Conservation (phyloP, 305 asterid genomes). For the Galium porrigens region DNA sequence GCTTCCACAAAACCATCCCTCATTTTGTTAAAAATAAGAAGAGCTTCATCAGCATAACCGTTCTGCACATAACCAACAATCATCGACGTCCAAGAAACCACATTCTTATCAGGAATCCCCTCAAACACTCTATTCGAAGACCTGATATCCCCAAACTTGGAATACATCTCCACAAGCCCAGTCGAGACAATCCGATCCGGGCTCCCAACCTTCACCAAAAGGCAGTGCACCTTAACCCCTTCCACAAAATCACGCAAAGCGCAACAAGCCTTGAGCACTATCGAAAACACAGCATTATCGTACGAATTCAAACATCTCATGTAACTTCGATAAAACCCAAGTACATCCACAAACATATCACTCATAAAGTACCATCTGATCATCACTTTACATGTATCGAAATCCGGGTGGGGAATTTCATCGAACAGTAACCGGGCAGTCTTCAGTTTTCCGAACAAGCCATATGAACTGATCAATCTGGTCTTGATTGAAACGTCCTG, state of each 20-base stretch:
- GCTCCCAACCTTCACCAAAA: constrained; percentile 30
- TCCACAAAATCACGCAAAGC: constrained; percentile 34
- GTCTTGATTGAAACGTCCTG: constrained; percentile 18
- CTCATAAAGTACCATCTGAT: constrained; percentile 54
- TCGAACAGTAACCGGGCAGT: constrained; percentile 46
- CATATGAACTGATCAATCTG: constrained; percentile 31
- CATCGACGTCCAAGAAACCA: constrained; percentile 69
- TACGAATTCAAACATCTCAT: constrained; percentile 23
- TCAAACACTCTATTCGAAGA: constrained; percentile 37
- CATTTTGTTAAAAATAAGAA: constrained; percentile 44
- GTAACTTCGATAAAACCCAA: constrained; percentile 29
- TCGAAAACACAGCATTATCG: constrained; percentile 42
- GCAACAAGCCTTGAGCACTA: constrained; percentile 46
- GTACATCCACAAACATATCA: constrained; percentile 25
- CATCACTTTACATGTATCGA: constrained; percentile 37
- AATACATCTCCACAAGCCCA: constrained; percentile 55
- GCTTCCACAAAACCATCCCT: constrained; percentile 39
- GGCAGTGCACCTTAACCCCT: constrained; percentile 43
- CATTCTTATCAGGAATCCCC: constrained; percentile 32
- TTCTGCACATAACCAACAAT: constrained; percentile 48
- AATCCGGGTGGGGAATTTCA: constrained; percentile 39
- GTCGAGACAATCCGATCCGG: constrained; percentile 46
- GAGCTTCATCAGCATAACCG: constrained; percentile 34
- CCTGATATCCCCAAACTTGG: constrained; percentile 43
- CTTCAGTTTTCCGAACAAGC: constrained; percentile 25